These are phyloP conservation scores for Populus hybrid DNA, from an alignment of 441 rosid species.

Conservation along the genomic window DNA sequence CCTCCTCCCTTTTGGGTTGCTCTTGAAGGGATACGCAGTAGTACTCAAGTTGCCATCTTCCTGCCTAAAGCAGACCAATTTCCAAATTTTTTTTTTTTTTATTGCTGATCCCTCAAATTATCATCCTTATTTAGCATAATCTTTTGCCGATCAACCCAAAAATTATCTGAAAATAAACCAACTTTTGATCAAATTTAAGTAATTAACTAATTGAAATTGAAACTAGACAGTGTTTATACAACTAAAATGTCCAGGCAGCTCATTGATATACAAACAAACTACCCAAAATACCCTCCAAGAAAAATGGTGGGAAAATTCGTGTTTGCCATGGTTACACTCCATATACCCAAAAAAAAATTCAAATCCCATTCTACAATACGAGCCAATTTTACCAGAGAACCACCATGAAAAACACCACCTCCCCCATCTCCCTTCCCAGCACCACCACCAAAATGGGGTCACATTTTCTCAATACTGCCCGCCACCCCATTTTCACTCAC, in stretches of 20 bases:
- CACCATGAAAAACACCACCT: neutral
- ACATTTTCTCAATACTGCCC: neutral
- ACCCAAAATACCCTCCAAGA: slow-evolving; percentile 24
- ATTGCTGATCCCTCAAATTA: neutral
- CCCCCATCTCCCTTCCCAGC: neutral
- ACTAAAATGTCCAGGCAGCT: neutral
- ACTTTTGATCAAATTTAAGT: neutral
- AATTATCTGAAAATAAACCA: neutral
- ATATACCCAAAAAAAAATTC: neutral
- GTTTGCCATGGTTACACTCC: neutral
- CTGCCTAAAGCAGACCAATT: neutral
- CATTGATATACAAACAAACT: neutral
- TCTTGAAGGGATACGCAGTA: neutral
- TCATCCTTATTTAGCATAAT: neutral
- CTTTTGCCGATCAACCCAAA: neutral
- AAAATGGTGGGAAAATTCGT: slow-evolving; percentile 22
- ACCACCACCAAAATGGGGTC: neutral
- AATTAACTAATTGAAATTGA: too few species aligned
- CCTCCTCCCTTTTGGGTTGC: neutral
- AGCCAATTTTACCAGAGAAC: neutral
- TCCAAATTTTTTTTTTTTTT: neutral
- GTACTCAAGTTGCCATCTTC: neutral
- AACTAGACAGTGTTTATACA: neutral
- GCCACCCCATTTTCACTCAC: neutral
- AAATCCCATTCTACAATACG: neutral